A percentile compares a stretch with the other conserved stretches of the same genome.
Evolutionary conservation across 306 rosid species (phyloP).

Genomic region (Ormosia emarginata): DNA sequence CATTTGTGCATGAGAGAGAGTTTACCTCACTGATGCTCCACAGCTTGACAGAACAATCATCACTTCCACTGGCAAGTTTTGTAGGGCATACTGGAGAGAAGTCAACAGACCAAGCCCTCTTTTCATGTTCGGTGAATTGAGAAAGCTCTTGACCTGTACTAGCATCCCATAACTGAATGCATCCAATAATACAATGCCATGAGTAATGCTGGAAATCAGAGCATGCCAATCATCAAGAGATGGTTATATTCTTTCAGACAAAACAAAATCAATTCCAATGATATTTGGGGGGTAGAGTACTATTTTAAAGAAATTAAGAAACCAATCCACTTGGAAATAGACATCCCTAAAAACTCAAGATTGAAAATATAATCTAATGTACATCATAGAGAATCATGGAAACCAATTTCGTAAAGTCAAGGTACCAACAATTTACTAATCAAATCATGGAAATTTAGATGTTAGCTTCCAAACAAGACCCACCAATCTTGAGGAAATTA

Average conservation of each 20-base stretch:
- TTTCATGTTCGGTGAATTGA: conserved; percentile 58
- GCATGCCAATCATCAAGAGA: background rate
- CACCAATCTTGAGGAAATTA: conserved; percentile 14
- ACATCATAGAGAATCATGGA: background rate
- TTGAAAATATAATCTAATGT: background rate
- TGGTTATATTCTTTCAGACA: background rate
- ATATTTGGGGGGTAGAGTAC: background rate
- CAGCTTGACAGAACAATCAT: conserved; percentile 73
- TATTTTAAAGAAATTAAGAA: background rate
- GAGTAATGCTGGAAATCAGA: conserved; percentile 7
- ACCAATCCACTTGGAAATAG: background rate
- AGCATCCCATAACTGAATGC: conserved; percentile 78
- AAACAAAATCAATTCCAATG: background rate
- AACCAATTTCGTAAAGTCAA: background rate
- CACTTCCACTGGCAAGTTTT: conserved; percentile 80
- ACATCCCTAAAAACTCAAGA: background rate
- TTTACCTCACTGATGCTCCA: conserved; percentile 79
- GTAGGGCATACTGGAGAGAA: conserved; percentile 69
- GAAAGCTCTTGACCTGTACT: conserved; percentile 60
- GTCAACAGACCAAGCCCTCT: conserved; percentile 84
- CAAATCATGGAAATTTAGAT: background rate
- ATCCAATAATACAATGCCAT: conserved; percentile 1
- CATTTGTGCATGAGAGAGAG: background rate
- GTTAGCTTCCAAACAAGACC: background rate
- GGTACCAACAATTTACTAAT: background rate